A percentile compares a stretch with the other conserved stretches of the same genome.
These are phyloP conservation scores for Thielaviopsis punctulata DNA, from an alignment of 2,329 filamentous ascomycete genomes.

Conservation along the genomic window DNA sequence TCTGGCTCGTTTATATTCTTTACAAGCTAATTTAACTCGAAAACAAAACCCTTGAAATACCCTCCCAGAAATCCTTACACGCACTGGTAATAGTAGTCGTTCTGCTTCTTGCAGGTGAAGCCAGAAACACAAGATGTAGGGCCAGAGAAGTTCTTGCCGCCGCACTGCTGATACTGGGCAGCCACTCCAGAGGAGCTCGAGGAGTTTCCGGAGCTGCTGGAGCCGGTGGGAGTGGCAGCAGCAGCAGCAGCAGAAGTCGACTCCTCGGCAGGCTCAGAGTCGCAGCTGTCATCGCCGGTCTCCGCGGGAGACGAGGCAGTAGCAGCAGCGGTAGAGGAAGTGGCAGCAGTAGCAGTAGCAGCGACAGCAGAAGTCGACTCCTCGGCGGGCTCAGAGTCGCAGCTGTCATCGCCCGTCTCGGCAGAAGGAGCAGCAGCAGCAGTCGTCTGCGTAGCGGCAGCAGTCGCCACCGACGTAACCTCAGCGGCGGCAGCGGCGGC, in stretches of 20 bases:
- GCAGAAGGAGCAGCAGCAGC: conserved; percentile 19
- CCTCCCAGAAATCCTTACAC: no score
- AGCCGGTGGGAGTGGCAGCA: neutral
- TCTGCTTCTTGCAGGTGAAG: conserved; percentile 21
- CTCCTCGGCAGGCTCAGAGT: neutral
- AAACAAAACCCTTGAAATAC: no score
- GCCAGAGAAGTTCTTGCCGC: conserved; percentile 21
- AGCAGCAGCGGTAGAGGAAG: conserved; percentile 1
- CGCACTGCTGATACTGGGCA: conserved; percentile 22
- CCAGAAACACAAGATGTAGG: conserved; percentile 20
- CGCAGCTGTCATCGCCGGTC: no score
- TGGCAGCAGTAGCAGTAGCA: neutral
- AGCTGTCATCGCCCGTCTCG: conserved; percentile 14
- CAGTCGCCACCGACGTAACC: neutral
- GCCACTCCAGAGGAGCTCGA: no score
- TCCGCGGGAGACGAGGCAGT: no score
- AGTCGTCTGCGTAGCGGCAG: conserved; percentile 14
- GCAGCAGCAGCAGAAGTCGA: neutral
- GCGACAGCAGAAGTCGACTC: conserved; percentile 1
- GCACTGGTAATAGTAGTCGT: conserved; percentile 27
- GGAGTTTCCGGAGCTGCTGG: conserved; percentile 14
- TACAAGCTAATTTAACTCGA: no score
- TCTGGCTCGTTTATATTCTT: no score
- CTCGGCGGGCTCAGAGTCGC: neutral
- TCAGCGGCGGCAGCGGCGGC: conserved; percentile 16